Evolutionary conservation across 1,139 yeast genomes (phyloP).

Genomic region (Pneumocystis murina): DNA sequence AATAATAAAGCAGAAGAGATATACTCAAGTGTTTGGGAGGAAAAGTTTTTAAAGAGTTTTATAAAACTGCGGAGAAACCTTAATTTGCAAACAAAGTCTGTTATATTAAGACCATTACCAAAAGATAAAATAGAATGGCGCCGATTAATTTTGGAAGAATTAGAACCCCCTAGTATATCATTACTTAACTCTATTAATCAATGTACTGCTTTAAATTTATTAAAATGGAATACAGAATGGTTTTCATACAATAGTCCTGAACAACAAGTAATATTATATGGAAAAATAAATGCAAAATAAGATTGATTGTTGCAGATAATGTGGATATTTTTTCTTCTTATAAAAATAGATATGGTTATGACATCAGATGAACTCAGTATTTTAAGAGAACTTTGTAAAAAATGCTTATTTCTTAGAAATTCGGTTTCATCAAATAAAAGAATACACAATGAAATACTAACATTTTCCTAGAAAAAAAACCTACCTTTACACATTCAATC

Average conservation of each 20-base stretch:
- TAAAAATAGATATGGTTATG: constrained; percentile 26
- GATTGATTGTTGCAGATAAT: constrained; percentile 16
- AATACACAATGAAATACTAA: constrained; percentile 2
- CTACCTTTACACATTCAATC: constrained; percentile 16
- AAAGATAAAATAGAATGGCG: constrained; percentile 19
- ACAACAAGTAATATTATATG: constrained; percentile 18
- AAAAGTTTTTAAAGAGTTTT: background rate
- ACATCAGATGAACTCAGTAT: constrained; percentile 27
- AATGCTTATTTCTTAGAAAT: constrained; percentile 22
- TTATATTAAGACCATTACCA: constrained; percentile 14
- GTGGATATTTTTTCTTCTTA: constrained; percentile 30
- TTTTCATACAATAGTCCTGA: constrained; percentile 16
- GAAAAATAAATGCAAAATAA: constrained; percentile 19
- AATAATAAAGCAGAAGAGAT: background rate
- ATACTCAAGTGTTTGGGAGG: constrained; percentile 9
- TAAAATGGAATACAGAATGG: constrained; percentile 8
- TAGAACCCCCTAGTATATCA: constrained; percentile 8
- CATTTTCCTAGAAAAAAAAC: constrained; percentile 11
- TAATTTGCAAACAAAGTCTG: background rate
- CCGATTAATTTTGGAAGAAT: constrained; percentile 10
- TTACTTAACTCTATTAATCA: constrained; percentile 7
- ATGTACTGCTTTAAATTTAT: constrained; percentile 7
- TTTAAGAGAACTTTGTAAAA: constrained; percentile 29
- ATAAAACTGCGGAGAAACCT: background rate
- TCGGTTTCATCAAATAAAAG: constrained; percentile 6